Evolutionary conservation across 139 green algal genomes (phyloP), one percentile per base, ranked within the genome.

Genomic region (Coelastrella sp.): DNA sequence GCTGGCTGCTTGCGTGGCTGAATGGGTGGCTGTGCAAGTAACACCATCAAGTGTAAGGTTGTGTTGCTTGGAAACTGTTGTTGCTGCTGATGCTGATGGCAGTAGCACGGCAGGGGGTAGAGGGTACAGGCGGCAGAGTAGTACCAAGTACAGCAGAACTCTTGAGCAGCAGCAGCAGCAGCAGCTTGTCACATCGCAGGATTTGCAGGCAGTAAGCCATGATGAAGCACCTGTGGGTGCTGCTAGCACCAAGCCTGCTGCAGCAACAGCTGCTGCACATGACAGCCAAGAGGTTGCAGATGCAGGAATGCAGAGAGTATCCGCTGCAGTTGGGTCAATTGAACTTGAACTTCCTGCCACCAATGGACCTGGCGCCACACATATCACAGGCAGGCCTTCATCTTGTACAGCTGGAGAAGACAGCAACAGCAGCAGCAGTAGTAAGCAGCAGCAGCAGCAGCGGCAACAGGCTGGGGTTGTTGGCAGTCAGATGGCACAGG

Each of bases 381-480:
- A n/a, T n/a, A n/a, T n/a, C n/a, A n/a, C n/a, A n/a, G n/a, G n/a
- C n/a, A n/a, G n/a, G n/a, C n/a, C n/a, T n/a, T n/a, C n/a, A n/a
- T n/a, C n/a, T 43, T 38, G 40, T 45, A 15, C 4, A 25, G 11
- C 32, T 32, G 15, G 66, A 17, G 2, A 23, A 51, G 13, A n/a
- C 15, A 19, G 30, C 23, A 37, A 38, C 68, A 60, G 68, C 68
- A 76, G 38, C 17, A 32, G 68, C 68, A 57, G 68, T 7, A 53
- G 35, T 35, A 75, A 69, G 62, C 69, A 37, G 25, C 69, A 63
- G 69, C 69, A 79, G 69, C 40, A 79, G 69, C 69, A 79, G 69
- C 40, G 62, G 69, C 3, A 13, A 41, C 64, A 8, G n/a, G 32
- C 32, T 21, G 9, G 64, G 25, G 23, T 73, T 4, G 43, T 63